Base-by-base conservation (phyloP, 2,329 filamentous ascomycete species). In the Hawksworthiomyces lignivorus region DNA sequence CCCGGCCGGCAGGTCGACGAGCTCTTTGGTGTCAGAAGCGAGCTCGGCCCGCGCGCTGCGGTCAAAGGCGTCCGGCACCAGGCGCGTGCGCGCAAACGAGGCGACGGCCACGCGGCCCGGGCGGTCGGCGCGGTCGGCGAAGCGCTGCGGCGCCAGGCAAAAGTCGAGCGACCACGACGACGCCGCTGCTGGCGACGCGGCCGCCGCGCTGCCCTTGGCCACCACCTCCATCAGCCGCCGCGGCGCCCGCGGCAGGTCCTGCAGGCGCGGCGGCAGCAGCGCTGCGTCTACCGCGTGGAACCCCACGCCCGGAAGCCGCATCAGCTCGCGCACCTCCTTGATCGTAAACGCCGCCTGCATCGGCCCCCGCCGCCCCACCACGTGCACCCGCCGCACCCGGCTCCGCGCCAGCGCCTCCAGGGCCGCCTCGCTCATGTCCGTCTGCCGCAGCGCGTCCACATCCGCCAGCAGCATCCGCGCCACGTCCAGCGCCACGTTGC, bases 301-400 rank as follows among this genome's bases (percentile, higher is more conserved):
- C 12, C 72, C 73, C 9, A 94, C 82, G 1, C 67, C 68, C 0
- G 78, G 74, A 3, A 97, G 71, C 37, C 84, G 83, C 64, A 95
- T 80, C 4, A 98, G 67, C 62, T 98, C 92, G 27, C 92, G 80
- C 14, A 87, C 67, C 65, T 98, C 92, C 62, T 96, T 97, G 59
- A 95, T 94, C 0, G 90, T 96, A 54, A 95, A 97, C 1, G 92
- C 81, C 19, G 87, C 90, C 81, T 95, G 88, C 70, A 94, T 74
- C 2, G 89, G 88, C 0, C 92, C 92, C 56, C 92, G 76, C 52
- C 92, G 75, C 11, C 90, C 92, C 18, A 97, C 82, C n/a, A 98
- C 75, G 46, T 83, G 81, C 3, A 98, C 87, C 29, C 82, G 75
- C 56, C 78, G 86, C 36, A 97, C 72, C 43, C 70, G 82, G 59